Percentiles rank a stretch among this genome's conserved stretches.
Conservation (phyloP, 805 yeast species). For the Saturnispora kantuleensis region DNA sequence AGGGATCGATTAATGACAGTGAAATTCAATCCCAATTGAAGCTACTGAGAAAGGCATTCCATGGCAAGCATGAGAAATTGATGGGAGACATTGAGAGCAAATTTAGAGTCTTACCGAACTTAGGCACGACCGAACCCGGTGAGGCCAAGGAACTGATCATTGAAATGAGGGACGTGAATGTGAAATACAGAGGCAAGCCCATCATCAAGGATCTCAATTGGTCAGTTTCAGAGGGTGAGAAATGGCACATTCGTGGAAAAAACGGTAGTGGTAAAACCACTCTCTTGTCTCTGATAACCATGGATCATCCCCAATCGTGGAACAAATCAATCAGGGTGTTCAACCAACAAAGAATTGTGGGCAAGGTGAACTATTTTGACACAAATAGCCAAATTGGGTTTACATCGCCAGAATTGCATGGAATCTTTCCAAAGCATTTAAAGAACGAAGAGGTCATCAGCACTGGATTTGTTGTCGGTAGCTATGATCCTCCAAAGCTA, state of each 20-base stretch:
- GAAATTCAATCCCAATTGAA: slow-evolving; percentile 13
- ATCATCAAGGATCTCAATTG: slow-evolving; percentile 55
- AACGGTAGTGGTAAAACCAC: slow-evolving; percentile 96
- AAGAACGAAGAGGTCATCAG: slow-evolving; percentile 49
- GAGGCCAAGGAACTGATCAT: slow-evolving; percentile 20
- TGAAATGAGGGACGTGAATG: slow-evolving; percentile 52
- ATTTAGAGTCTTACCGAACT: neutral
- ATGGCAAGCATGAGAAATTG: slow-evolving; percentile 15
- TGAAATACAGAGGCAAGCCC: slow-evolving; percentile 53
- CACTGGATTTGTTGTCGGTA: slow-evolving; percentile 70
- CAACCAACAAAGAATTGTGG: slow-evolving; percentile 63
- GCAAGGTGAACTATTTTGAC: slow-evolving; percentile 65
- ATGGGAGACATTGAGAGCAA: slow-evolving; percentile 12
- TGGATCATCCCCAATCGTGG: slow-evolving; percentile 98
- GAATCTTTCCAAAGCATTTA: slow-evolving; percentile 58
- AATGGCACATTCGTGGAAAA: slow-evolving; percentile 82
- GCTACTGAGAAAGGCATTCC: slow-evolving; percentile 18
- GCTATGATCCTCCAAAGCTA: slow-evolving; percentile 42
- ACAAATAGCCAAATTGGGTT: slow-evolving; percentile 75
- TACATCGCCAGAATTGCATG: slow-evolving; percentile 87
- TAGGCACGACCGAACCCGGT: no score
- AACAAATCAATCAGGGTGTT: slow-evolving; percentile 52
- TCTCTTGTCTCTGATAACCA: slow-evolving; percentile 68
- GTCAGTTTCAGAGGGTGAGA: slow-evolving; percentile 60
- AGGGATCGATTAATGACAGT: slow-evolving; percentile 36